Conservation (phyloP, 2,329 filamentous ascomycete species). For the Trichophyton mentagrophytes region DNA sequence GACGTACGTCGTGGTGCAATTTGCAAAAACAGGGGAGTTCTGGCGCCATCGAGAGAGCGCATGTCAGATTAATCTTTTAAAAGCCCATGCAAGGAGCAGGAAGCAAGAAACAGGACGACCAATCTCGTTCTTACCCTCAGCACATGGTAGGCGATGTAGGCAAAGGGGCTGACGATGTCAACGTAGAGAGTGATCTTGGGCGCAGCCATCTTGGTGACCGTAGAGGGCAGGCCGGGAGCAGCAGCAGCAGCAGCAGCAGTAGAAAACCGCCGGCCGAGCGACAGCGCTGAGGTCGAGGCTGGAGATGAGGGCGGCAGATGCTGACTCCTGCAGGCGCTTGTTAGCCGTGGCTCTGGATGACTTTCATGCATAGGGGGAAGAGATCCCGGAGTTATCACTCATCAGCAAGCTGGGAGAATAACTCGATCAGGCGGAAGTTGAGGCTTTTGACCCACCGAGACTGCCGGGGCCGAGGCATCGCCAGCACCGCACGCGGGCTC, state of each 20-base stretch:
- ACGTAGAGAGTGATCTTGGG: conserved; percentile 45
- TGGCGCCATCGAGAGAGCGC: conserved; percentile 17
- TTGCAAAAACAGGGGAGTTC: conserved; percentile 44
- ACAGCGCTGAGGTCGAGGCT: too few species aligned
- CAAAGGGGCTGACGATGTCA: conserved; percentile 49
- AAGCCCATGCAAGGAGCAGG: too few species aligned
- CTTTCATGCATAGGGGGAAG: not conserved
- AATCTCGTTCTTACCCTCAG: conserved; percentile 33
- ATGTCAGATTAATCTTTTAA: not conserved
- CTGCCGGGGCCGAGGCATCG: not conserved
- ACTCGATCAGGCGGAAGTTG: not conserved
- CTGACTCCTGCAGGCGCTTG: not conserved
- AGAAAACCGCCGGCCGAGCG: not conserved
- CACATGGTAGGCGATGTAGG: conserved; percentile 47
- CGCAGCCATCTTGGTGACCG: conserved; percentile 28
- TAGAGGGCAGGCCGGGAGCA: not conserved
- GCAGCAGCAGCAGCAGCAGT: too few species aligned
- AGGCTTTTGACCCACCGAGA: not conserved
- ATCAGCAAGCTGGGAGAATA: not conserved
- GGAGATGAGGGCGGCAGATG: not conserved
- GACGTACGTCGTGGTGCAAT: conserved; percentile 43
- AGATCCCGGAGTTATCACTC: not conserved
- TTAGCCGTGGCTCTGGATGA: not conserved
- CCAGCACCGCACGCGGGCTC: not conserved
- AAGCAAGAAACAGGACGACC: not conserved